These are phyloP conservation scores for Pseudonectria foliicola DNA, from an alignment of 2,329 filamentous ascomycete species.

Conservation along the genomic window DNA sequence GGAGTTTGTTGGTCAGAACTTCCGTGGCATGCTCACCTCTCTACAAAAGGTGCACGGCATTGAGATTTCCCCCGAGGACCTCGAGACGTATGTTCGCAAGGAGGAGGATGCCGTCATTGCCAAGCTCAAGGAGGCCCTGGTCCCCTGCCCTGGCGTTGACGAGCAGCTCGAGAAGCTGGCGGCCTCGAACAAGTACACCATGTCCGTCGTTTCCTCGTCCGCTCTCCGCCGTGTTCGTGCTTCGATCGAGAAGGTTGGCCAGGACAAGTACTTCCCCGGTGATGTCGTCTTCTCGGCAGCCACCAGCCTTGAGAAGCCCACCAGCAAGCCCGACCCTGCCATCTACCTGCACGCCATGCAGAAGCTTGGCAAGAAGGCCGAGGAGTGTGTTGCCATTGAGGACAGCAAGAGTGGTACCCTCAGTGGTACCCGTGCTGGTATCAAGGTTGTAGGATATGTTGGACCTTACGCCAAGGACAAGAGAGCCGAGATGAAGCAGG, in stretches of 20 bases:
- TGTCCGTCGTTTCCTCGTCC: constrained; percentile 76
- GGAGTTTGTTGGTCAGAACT: constrained; percentile 91
- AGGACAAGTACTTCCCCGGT: constrained; percentile 71
- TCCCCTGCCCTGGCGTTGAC: constrained; percentile 62
- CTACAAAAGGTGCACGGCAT: constrained; percentile 73
- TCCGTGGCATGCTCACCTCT: constrained; percentile 79
- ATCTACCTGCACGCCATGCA: constrained; percentile 77
- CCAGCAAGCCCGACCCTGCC: constrained; percentile 83
- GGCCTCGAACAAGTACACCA: constrained; percentile 55
- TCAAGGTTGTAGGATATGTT: constrained; percentile 78
- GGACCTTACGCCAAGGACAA: constrained; percentile 63
- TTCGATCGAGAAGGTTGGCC: constrained; percentile 69
- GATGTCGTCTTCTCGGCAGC: constrained; percentile 77
- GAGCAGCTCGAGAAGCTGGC: constrained; percentile 59
- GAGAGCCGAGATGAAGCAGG: constrained; percentile 57
- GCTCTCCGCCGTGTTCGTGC: constrained; percentile 72
- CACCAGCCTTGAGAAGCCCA: constrained; percentile 69
- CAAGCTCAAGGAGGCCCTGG: constrained; percentile 63
- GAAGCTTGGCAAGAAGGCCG: constrained; percentile 61
- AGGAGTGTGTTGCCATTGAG: constrained; percentile 74
- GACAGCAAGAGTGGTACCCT: constrained; percentile 82
- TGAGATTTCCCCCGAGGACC: constrained; percentile 57
- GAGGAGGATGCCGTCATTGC: constrained; percentile 81
- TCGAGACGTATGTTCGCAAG: constrained; percentile 64
- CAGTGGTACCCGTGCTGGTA: constrained; percentile 65